phyloP scores from a whole-genome alignment of 805 yeast species.

The Ogataea zsoltii region DNA sequence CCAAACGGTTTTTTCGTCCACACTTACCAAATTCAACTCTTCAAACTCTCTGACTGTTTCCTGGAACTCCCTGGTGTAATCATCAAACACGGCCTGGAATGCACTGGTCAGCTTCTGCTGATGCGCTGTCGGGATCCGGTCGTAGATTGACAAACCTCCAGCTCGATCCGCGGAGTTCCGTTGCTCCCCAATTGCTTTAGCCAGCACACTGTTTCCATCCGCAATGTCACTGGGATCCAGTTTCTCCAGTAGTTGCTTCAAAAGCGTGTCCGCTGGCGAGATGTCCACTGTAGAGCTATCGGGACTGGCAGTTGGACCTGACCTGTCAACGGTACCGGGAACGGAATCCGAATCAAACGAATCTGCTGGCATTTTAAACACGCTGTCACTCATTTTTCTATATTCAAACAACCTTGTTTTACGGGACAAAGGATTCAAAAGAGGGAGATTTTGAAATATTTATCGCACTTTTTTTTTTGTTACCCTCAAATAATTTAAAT shows the following conservation, averaged over 20 bases:
- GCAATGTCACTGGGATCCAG: neutral
- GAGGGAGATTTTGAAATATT: conserved; percentile 1
- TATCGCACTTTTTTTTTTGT: neutral
- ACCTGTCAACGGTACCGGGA: neutral
- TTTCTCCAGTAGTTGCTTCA: neutral
- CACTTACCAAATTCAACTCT: conserved; percentile 19
- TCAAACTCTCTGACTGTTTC: conserved; percentile 24
- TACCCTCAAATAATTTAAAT: neutral
- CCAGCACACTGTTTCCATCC: neutral
- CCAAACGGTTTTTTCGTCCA: neutral
- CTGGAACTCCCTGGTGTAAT: conserved; percentile 24
- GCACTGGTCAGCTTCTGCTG: conserved; percentile 27
- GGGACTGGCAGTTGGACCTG: conserved; percentile 3
- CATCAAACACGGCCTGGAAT: conserved; percentile 24
- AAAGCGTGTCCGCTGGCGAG: neutral
- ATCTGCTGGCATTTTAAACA: neutral
- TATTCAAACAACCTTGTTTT: neutral
- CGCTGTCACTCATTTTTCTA: neutral
- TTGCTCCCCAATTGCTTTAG: conserved; percentile 2
- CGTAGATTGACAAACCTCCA: conserved; percentile 8
- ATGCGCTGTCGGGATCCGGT: conserved; percentile 22
- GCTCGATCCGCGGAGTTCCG: neutral
- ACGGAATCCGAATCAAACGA: neutral
- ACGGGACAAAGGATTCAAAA: neutral
- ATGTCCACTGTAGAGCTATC: neutral